phyloP scores from a whole-genome alignment of 257 asterid species.

The Schizonepeta tenuifolia region DNA sequence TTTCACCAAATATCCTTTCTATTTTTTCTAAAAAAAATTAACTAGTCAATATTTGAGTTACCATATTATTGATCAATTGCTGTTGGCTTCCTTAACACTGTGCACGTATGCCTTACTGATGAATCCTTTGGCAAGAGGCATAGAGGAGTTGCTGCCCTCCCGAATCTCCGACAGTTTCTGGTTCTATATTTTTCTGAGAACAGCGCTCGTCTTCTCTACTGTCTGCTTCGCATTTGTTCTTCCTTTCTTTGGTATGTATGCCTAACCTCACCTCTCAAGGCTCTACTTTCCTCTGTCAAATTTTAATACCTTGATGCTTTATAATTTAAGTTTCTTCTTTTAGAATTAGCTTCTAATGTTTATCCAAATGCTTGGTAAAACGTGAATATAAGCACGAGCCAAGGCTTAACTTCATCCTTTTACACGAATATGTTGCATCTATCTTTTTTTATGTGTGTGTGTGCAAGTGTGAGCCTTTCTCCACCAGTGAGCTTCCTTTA shows the following conservation, averaged over 20 bases:
- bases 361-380: no score
- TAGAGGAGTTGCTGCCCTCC: slow-evolving; percentile 74
- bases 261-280: background rate
- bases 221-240: slow-evolving; percentile 69
- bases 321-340: no score
- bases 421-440: no score
- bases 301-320: background rate
- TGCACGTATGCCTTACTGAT: slow-evolving; percentile 71
- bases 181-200: slow-evolving; percentile 69
- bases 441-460: no score
- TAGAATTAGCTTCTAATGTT: no score
- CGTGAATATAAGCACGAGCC: no score
- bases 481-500: no score
- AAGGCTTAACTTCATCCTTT: no score
- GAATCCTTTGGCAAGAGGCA: slow-evolving; percentile 77
- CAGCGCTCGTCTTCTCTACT: slow-evolving; percentile 67
- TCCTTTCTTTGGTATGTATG: slow-evolving; percentile 79
- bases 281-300: background rate
- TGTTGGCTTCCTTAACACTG: slow-evolving; percentile 50
- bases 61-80: background rate
- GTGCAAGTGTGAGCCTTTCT: no score
- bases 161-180: slow-evolving; percentile 48
- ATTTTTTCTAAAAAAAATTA: background rate
- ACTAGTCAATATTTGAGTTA: background rate
- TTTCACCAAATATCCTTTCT: slow-evolving; percentile 76